Evolutionary conservation across 768 basidiomycete genomes (phyloP).

Genomic region (Lentinula detonsa): DNA sequence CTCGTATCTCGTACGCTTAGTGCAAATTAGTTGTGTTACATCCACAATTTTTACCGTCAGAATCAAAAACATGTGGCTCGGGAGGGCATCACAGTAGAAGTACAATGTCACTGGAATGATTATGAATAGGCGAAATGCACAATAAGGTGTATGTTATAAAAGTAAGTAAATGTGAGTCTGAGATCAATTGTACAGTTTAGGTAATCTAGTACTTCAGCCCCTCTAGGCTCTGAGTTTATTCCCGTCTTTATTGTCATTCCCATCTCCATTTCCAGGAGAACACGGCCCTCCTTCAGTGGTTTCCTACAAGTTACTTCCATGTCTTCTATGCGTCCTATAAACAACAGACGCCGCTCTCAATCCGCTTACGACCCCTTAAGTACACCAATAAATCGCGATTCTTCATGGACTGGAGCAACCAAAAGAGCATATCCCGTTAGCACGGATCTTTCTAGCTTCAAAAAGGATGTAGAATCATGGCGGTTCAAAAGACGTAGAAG

Average conservation of each 20-base stretch:
- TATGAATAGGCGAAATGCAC: too few relatives aligned
- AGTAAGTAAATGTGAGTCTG: too few relatives aligned
- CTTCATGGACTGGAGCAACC: conserved; percentile 33
- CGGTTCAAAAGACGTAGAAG: conserved; percentile 49
- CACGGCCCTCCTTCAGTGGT: neutral
- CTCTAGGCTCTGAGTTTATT: neutral
- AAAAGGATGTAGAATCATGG: conserved; percentile 50
- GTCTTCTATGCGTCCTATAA: conserved; percentile 17
- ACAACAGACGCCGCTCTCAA: conserved; percentile 47
- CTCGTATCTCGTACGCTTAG: conserved; percentile 5
- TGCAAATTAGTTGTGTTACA: too few relatives aligned
- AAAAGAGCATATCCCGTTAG: conserved; percentile 41
- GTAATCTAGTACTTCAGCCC: neutral
- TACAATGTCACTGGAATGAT: neutral
- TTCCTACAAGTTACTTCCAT: conserved; percentile 13
- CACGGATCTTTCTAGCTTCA: conserved; percentile 18
- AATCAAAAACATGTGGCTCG: neutral
- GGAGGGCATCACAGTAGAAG: neutral
- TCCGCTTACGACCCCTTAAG: conserved; percentile 39
- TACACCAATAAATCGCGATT: conserved; percentile 26
- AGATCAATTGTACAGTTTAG: neutral
- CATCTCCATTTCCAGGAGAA: neutral
- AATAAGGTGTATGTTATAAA: too few relatives aligned
- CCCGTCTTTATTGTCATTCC: neutral
- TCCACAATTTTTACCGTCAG: neutral